Percentiles rank a stretch among this genome's conserved stretches.
phyloP scores from a whole-genome alignment of 2,329 filamentous ascomycete species.

The Colletotrichum karsti region DNA sequence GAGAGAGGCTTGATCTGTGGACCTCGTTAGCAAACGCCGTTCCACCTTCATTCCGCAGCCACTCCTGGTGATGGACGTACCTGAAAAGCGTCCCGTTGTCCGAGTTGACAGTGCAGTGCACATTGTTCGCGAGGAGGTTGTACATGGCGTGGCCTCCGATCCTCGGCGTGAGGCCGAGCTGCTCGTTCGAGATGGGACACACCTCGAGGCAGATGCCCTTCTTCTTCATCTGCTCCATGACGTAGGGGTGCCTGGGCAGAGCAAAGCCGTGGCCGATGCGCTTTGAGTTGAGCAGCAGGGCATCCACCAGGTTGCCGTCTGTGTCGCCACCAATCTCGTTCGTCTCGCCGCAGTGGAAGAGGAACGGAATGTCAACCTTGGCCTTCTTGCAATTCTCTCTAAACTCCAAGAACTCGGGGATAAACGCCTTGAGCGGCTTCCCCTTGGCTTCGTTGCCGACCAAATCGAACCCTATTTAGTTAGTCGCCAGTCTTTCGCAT shows the following conservation, averaged over 20 bases:
- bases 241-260: slow-evolving; percentile 69
- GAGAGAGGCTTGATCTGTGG: slow-evolving; percentile 72
- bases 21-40: background rate
- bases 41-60: slow-evolving; percentile 2
- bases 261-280: slow-evolving; percentile 81
- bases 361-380: slow-evolving; percentile 70
- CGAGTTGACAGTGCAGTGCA: slow-evolving; percentile 78
- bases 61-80: slow-evolving; percentile 46
- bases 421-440: slow-evolving; percentile 64
- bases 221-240: slow-evolving; percentile 73
- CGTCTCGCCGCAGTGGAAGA: slow-evolving; percentile 82
- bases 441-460: slow-evolving; percentile 74
- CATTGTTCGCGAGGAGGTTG: slow-evolving; percentile 72
- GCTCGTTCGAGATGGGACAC: slow-evolving; percentile 81
- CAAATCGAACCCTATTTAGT: slow-evolving; percentile 68
- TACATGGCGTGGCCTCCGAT: slow-evolving; percentile 74
- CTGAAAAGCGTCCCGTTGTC: slow-evolving; percentile 80
- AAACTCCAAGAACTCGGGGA: slow-evolving; percentile 65
- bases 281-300: slow-evolving; percentile 70
- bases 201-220: slow-evolving; percentile 76
- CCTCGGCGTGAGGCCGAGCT: slow-evolving; percentile 73
- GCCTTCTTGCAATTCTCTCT: slow-evolving; percentile 55
- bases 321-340: slow-evolving; percentile 70
- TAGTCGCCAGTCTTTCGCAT: background rate
- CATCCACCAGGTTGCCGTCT: slow-evolving; percentile 75